Base-by-base conservation (phyloP, 192 early-diverging fungal genomes). In the Mortierella claussenii region DNA sequence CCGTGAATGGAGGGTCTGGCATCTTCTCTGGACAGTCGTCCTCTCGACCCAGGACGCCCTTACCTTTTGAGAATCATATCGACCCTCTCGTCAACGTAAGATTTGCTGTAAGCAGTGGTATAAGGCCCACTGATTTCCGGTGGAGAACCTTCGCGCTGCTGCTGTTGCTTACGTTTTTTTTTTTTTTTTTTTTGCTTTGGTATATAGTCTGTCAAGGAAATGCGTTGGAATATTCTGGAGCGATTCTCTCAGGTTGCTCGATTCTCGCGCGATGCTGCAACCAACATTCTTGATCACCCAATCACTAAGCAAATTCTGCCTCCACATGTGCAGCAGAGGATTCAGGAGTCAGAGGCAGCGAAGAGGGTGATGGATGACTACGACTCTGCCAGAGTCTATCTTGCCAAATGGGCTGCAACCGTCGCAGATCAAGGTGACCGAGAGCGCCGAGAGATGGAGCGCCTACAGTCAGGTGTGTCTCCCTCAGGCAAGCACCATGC, bases 381-480 rank as follows among this genome's bases (percentile, higher is more conserved):
- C 60, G 92, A 94, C 60, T 84, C 89, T 57, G 91, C 89, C 0
- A 84, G 92, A 10, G 82, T 94, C 10, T 94, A 90, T 58, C 75
- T 92, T 26, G 92, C 92, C 8, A 91, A 90, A 55, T 94, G 91
- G 92, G 93, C 91, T 15, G 89, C 90, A 7, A 70, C 69, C 10
- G 65, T 86, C 27, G 84, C 84, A 17, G 78, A 75, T 23, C 65
- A 82, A 31, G 46, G 64, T 26, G 67, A 78, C 11, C 55, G 48
- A 17, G 68, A 81, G n/a, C 68, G 62, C 12, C 71, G 67, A 33
- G 69, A 61, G 36, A 69, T 76, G 62, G 71, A 65, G 13, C 58
- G 56, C 45, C 58, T 71, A 46, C 46, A 55, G 33, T 12, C 51
- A 1, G 45, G 46, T 20, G 40, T 31, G 4, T 56, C 64, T 15